phyloP scores from a whole-genome alignment of 1,139 yeast species.

The Taphrina pruni region DNA sequence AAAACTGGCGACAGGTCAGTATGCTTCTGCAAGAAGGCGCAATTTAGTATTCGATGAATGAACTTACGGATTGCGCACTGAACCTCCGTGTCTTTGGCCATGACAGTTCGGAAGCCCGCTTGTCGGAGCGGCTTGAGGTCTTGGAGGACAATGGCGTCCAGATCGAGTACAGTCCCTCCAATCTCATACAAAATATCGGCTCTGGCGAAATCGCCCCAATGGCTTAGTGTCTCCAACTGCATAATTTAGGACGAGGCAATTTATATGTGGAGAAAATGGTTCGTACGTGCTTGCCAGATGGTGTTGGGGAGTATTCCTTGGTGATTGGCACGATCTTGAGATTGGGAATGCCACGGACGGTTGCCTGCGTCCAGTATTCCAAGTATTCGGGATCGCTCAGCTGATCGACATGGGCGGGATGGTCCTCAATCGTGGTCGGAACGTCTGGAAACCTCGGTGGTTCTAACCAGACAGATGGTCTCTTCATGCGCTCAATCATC shows the following conservation, averaged over 20 bases:
- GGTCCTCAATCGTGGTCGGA: not conserved
- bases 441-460: constrained; percentile 1
- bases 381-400: constrained; percentile 4
- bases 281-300: constrained; percentile 2
- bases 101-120: constrained; percentile 7
- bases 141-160: not conserved
- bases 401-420: not conserved
- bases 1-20: not conserved
- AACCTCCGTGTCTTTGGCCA: not conserved
- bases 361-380: constrained; percentile 15
- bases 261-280: not conserved
- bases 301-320: constrained; percentile 12
- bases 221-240: not conserved
- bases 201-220: constrained; percentile 6
- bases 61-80: constrained; percentile 4
- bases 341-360: not conserved
- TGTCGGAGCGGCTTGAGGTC: not conserved
- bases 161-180: constrained; percentile 7
- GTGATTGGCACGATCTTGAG: not conserved
- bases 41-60: no score
- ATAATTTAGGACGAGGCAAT: no score
- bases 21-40: no score
- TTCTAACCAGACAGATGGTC: not conserved
- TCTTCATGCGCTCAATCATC: constrained; percentile 1
- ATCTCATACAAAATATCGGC: constrained; percentile 10